Conservation (phyloP, 805 yeast genomes). For the Saccharomycopsis amapae region DNA sequence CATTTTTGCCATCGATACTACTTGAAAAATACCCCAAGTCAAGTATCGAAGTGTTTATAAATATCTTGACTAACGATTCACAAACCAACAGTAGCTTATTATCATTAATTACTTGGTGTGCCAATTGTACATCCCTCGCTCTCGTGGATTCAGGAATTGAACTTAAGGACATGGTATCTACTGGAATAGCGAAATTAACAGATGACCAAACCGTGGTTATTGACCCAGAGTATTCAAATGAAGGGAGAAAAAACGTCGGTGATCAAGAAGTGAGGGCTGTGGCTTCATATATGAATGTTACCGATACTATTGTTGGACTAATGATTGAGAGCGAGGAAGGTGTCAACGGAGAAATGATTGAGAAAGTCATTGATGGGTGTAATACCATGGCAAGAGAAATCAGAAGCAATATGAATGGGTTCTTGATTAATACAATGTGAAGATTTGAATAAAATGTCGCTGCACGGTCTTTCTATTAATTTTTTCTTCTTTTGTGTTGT, state of each 20-base stretch:
- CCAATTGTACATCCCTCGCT: conserved; percentile 65
- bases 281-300: conserved; percentile 47
- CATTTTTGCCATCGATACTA: conserved; percentile 46
- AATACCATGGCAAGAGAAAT: conserved; percentile 16
- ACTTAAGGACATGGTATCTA: conserved; percentile 65
- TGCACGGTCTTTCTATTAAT: too few species aligned
- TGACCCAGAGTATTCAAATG: conserved; percentile 7
- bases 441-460: too few species aligned
- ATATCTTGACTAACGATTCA: conserved; percentile 42
- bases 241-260: not conserved
- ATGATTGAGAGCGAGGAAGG: conserved; percentile 39
- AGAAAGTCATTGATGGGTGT: conserved; percentile 14
- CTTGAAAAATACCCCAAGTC: conserved; percentile 83
- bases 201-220: not conserved
- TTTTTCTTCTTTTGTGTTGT: too few species aligned
- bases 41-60: conserved; percentile 70
- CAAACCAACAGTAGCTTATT: conserved; percentile 28
- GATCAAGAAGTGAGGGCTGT: conserved; percentile 22
- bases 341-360: conserved; percentile 24
- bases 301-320: conserved; percentile 53
- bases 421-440: conserved; percentile 6
- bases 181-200: conserved; percentile 38
- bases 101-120: conserved; percentile 42
- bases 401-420: conserved; percentile 13
- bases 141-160: conserved; percentile 82